Evolutionary conservation across 2,329 filamentous ascomycete genomes (phyloP).

Genomic region (Hymenoscyphus linearis): DNA sequence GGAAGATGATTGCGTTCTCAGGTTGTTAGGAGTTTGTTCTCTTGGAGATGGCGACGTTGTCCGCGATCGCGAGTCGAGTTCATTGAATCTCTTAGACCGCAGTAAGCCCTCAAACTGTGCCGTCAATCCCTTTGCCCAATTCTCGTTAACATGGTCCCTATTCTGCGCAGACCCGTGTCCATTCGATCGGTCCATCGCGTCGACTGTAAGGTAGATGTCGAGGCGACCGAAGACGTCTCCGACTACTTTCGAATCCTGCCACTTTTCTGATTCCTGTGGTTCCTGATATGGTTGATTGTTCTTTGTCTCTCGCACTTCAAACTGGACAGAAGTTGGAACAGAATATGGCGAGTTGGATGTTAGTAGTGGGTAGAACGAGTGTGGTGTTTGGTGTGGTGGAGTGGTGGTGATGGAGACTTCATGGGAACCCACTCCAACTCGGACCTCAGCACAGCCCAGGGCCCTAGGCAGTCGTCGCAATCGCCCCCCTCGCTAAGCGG

Average conservation of each 20-base stretch:
- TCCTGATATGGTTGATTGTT: background rate
- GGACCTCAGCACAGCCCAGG: constrained; percentile 10
- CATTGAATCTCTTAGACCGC: constrained; percentile 80
- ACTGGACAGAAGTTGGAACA: background rate
- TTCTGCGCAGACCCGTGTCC: constrained; percentile 24
- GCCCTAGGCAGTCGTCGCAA: constrained; percentile 17
- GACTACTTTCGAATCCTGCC: constrained; percentile 10
- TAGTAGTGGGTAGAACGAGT: background rate
- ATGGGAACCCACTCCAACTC: background rate
- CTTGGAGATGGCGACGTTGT: constrained; percentile 51
- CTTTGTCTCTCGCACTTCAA: background rate
- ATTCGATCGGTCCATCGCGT: constrained; percentile 27
- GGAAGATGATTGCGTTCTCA: constrained; percentile 36
- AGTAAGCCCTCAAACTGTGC: constrained; percentile 82
- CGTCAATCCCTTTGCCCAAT: constrained; percentile 73
- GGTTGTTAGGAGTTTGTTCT: constrained; percentile 46
- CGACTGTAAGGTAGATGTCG: constrained; percentile 23
- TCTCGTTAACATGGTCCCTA: constrained; percentile 49
- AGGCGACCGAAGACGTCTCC: constrained; percentile 18
- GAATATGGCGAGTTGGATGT: background rate
- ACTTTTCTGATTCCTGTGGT: constrained; percentile 6
- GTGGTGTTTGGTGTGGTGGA: constrained; percentile 5
- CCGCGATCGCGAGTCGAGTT: constrained; percentile 61
- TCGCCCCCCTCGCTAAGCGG: constrained; percentile 14
- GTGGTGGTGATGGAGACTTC: background rate